phyloP scores from a whole-genome alignment of 768 basidiomycete genomes.

The Leccinum subgranulosum region DNA sequence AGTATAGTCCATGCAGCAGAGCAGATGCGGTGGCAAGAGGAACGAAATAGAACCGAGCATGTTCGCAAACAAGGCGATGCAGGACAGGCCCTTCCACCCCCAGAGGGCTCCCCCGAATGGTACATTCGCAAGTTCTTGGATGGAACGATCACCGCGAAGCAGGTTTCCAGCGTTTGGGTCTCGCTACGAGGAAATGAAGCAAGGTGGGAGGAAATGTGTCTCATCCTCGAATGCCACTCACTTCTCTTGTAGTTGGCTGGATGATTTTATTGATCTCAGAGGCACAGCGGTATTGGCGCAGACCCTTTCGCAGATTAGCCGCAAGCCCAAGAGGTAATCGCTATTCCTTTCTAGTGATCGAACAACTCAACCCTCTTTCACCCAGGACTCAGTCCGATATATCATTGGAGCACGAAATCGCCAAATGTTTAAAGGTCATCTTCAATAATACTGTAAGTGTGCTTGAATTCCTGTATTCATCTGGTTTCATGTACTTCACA shows the following conservation, averaged over 20 bases:
- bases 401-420: slow-evolving; percentile 79
- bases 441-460: slow-evolving; percentile 60
- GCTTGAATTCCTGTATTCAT: neutral
- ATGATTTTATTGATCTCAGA: slow-evolving; percentile 66
- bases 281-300: slow-evolving; percentile 86
- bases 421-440: slow-evolving; percentile 82
- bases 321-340: slow-evolving; percentile 64
- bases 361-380: slow-evolving; percentile 5
- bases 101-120: slow-evolving; percentile 84
- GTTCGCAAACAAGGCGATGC: slow-evolving; percentile 56
- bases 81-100: slow-evolving; percentile 49
- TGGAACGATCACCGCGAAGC: slow-evolving; percentile 76
- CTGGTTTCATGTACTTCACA: slow-evolving; percentile 28
- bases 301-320: slow-evolving; percentile 70
- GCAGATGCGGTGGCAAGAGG: slow-evolving; percentile 74
- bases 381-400: slow-evolving; percentile 47
- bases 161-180: slow-evolving; percentile 71
- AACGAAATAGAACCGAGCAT: slow-evolving; percentile 62
- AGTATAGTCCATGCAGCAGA: slow-evolving; percentile 81
- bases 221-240: slow-evolving; percentile 14
- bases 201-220: slow-evolving; percentile 45
- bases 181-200: slow-evolving; percentile 80
- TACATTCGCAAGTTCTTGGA: slow-evolving; percentile 91
- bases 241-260: slow-evolving; percentile 63
- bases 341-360: neutral